These are phyloP conservation scores for Salvia miltiorrhiza DNA, from an alignment of 257 asterid species.

Conservation along the genomic window DNA sequence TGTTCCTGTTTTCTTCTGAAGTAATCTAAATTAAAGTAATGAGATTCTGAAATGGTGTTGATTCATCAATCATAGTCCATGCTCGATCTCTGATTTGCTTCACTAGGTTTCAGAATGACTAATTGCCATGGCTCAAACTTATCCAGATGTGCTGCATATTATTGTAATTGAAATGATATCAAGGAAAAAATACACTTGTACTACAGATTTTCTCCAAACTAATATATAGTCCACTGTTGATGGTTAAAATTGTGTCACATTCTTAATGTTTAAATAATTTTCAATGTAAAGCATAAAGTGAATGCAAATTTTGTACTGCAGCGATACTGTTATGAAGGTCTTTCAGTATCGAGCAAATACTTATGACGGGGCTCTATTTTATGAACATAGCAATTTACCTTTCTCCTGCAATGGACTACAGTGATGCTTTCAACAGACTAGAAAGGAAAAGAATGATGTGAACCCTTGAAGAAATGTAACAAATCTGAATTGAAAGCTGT, in stretches of 20 bases:
- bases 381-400: background rate
- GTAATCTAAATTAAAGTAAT: background rate
- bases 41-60: background rate
- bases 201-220: slow-evolving; percentile 3
- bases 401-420: slow-evolving; percentile 1
- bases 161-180: background rate
- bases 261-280: background rate
- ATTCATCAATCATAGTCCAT: background rate
- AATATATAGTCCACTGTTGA: background rate
- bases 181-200: background rate
- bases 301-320: background rate
- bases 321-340: background rate
- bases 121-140: background rate
- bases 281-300: background rate
- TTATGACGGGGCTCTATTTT: background rate
- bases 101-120: background rate
- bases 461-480: background rate
- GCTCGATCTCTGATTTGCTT: slow-evolving; percentile 2
- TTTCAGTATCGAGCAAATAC: background rate
- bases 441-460: slow-evolving; percentile 1
- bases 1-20: background rate
- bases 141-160: background rate
- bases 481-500: background rate
- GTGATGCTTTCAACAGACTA: background rate
- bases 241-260: background rate